phyloP scores from a whole-genome alignment of 2,329 filamentous ascomycete genomes.

The Exophiala alcalophila region DNA sequence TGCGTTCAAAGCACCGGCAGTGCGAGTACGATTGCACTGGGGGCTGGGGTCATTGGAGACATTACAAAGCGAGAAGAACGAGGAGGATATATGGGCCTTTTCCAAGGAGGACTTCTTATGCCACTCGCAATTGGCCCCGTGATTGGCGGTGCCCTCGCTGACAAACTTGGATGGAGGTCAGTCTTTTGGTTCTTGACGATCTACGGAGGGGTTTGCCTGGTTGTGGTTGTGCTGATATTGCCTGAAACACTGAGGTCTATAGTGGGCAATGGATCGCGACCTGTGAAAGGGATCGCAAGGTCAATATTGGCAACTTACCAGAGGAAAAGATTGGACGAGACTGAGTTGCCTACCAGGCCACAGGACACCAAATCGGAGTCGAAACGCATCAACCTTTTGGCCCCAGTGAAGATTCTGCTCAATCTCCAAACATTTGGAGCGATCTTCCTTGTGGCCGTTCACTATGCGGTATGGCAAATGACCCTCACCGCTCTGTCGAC shows the following conservation, averaged over 20 bases:
- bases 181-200: slow-evolving; percentile 48
- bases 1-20: slow-evolving; percentile 46
- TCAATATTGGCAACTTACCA: slow-evolving; percentile 11
- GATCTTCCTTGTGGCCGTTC: slow-evolving; percentile 49
- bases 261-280: slow-evolving; percentile 36
- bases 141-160: slow-evolving; percentile 42
- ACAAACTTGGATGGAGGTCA: slow-evolving; percentile 40
- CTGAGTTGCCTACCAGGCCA: background rate
- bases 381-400: slow-evolving; percentile 45
- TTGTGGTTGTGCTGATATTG: slow-evolving; percentile 35
- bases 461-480: slow-evolving; percentile 57
- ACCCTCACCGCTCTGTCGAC: slow-evolving; percentile 54
- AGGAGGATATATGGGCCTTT: slow-evolving; percentile 49
- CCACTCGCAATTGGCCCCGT: slow-evolving; percentile 49
- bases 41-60: slow-evolving; percentile 43
- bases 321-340: slow-evolving; percentile 5
- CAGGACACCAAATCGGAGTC: slow-evolving; percentile 19
- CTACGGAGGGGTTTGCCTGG: slow-evolving; percentile 36
- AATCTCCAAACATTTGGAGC: slow-evolving; percentile 45
- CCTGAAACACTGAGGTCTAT: slow-evolving; percentile 42
- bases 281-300: slow-evolving; percentile 5
- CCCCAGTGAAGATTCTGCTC: slow-evolving; percentile 48
- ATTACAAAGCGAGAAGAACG: slow-evolving; percentile 42
- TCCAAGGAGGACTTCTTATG: slow-evolving; percentile 39
- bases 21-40: slow-evolving; percentile 45